phyloP scores from a whole-genome alignment of 495 filamentous ascomycete genomes.

The Penicillium flavigenum region DNA sequence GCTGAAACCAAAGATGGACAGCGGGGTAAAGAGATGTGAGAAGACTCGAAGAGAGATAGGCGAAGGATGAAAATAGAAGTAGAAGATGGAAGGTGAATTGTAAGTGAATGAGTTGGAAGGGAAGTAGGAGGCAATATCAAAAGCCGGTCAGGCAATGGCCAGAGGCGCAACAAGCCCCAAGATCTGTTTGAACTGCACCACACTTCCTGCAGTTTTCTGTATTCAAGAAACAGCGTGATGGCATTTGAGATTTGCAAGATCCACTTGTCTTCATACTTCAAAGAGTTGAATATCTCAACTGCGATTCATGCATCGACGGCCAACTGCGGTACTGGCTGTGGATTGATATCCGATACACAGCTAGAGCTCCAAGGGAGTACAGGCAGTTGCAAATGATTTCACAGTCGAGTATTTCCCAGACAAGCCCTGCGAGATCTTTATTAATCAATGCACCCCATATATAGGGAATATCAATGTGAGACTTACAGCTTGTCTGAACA shows the following conservation, averaged over 20 bases:
- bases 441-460: background rate
- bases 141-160: background rate
- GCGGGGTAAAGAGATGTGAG: background rate
- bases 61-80: too few relatives aligned
- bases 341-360: background rate
- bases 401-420: background rate
- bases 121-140: background rate
- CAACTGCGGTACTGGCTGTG: background rate
- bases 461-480: background rate
- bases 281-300: background rate
- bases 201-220: too few relatives aligned
- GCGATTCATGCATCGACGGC: background rate
- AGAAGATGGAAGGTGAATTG: background rate
- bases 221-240: background rate
- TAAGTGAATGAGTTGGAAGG: background rate
- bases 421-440: background rate
- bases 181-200: background rate
- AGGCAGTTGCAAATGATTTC: background rate
- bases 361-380: background rate
- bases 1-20: background rate
- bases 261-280: slow-evolving; percentile 3
- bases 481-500: slow-evolving; percentile 1
- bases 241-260: background rate
- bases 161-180: background rate
- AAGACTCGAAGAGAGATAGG: too few relatives aligned